Evolutionary conservation across 192 early-diverging fungal genomes (phyloP).

Genomic region (Chytriomyces confervae): DNA sequence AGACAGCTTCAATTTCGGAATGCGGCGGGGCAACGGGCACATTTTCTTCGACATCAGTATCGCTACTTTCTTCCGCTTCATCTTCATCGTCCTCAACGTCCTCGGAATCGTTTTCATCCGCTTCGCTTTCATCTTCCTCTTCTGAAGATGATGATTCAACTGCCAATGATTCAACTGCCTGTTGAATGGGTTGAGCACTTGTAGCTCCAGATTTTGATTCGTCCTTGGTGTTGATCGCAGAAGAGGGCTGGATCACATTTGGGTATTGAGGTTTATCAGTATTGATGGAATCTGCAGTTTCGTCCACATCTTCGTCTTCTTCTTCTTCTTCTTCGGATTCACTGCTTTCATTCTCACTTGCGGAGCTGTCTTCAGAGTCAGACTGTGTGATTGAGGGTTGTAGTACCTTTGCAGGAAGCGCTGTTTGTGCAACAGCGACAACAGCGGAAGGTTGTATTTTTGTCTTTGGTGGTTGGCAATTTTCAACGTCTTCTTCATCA

Average conservation of each 20-base stretch:
- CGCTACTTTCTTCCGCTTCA: background rate
- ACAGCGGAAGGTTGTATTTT: background rate
- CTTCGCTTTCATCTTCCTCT: too few relatives aligned
- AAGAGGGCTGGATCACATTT: background rate
- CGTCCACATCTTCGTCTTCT: background rate
- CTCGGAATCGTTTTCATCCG: background rate
- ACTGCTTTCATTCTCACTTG: too few relatives aligned
- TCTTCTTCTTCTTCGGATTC: background rate
- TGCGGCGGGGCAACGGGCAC: background rate
- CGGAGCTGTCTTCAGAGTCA: too few relatives aligned
- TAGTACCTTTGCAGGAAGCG: background rate
- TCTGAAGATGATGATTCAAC: too few relatives aligned
- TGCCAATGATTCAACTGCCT: background rate
- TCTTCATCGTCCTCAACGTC: conserved; percentile 1
- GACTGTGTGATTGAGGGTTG: background rate
- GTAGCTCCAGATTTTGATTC: background rate
- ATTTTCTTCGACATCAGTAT: background rate
- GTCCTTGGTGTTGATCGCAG: background rate
- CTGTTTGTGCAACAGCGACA: background rate
- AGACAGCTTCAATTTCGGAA: background rate
- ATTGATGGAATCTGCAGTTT: background rate
- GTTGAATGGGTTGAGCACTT: background rate
- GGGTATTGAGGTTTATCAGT: background rate
- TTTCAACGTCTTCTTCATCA: too few relatives aligned
- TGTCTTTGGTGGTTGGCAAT: too few relatives aligned